phyloP scores from a whole-genome alignment of 2,329 filamentous ascomycete genomes.

The Fusarium nematophilum region DNA sequence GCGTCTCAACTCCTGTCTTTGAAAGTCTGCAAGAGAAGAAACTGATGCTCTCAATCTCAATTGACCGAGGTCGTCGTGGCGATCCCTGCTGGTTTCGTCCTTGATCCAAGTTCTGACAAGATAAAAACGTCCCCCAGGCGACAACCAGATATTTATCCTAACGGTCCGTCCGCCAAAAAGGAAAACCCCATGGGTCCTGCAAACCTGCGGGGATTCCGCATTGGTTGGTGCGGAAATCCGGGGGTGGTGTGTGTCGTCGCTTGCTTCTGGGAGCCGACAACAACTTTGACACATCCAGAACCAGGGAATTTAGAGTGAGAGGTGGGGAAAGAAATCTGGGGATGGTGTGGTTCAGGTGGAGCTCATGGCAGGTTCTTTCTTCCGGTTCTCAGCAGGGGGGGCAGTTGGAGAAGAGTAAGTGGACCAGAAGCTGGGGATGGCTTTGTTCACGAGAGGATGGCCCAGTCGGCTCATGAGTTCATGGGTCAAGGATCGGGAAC shows the following conservation, averaged over 20 bases:
- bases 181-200: too few species aligned
- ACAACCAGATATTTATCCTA: slow-evolving; percentile 38
- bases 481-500: too few species aligned
- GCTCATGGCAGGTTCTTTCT: too few species aligned
- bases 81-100: slow-evolving; percentile 15
- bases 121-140: slow-evolving; percentile 14
- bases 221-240: neutral
- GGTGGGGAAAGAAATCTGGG: slow-evolving; percentile 41
- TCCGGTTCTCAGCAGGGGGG: neutral
- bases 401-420: slow-evolving; percentile 23
- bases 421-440: slow-evolving; percentile 1
- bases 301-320: too few species aligned
- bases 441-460: slow-evolving; percentile 9
- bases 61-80: neutral
- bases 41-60: too few species aligned
- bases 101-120: slow-evolving; percentile 3
- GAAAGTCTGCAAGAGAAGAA: neutral
- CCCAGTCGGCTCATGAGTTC: slow-evolving; percentile 19
- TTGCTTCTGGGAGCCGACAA: too few species aligned
- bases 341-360: slow-evolving; percentile 24
- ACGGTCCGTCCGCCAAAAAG: neutral
- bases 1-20: neutral
- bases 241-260: slow-evolving; percentile 9
- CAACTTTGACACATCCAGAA: too few species aligned
- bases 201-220: neutral